phyloP scores from a whole-genome alignment of 352 stramenopile species.

The Phytopythium vexans region DNA sequence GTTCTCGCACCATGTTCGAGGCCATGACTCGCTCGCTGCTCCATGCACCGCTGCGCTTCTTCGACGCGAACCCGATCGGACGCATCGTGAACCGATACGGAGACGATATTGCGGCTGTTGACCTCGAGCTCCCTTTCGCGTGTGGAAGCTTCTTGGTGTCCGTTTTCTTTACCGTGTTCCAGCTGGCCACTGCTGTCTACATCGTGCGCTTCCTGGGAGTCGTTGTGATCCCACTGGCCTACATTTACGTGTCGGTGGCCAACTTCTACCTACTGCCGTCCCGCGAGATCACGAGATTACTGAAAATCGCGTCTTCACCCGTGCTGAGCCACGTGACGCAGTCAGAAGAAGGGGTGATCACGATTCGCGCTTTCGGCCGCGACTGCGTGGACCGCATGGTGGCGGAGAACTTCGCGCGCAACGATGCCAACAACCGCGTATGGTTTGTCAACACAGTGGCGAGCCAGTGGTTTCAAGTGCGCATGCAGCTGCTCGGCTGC shows the following conservation, averaged over 20 bases:
- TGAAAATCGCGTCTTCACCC: conserved; percentile 35
- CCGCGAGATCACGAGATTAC: conserved; percentile 43
- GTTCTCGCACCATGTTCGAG: conserved; percentile 73
- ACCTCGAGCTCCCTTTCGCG: conserved; percentile 59
- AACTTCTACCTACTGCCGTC: conserved; percentile 36
- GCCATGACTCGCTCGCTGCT: conserved; percentile 81
- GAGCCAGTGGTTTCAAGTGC: conserved; percentile 38
- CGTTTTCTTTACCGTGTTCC: conserved; percentile 62
- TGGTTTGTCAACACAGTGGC: conserved; percentile 26
- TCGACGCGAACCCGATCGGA: conserved; percentile 88
- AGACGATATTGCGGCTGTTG: conserved; percentile 84
- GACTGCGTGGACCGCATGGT: conserved; percentile 17
- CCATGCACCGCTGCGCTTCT: conserved; percentile 87
- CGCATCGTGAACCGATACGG: conserved; percentile 88
- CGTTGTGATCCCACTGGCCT: conserved; percentile 76
- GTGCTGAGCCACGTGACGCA: conserved; percentile 32
- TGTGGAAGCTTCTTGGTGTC: conserved; percentile 43
- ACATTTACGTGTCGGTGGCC: conserved; percentile 63
- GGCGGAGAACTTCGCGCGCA: conserved; percentile 15
- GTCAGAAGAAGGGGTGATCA: conserved; percentile 24
- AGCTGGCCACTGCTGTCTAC: conserved; percentile 67
- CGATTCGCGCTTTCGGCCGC: conserved; percentile 32
- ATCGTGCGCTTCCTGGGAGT: conserved; percentile 74
- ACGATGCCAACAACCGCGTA: conserved; percentile 25
- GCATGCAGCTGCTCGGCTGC: conserved; percentile 43